Percentiles rank a stretch among this genome's conserved stretches.
phyloP scores from a whole-genome alignment of 441 rosid genomes.

The Gossypium trilobum region DNA sequence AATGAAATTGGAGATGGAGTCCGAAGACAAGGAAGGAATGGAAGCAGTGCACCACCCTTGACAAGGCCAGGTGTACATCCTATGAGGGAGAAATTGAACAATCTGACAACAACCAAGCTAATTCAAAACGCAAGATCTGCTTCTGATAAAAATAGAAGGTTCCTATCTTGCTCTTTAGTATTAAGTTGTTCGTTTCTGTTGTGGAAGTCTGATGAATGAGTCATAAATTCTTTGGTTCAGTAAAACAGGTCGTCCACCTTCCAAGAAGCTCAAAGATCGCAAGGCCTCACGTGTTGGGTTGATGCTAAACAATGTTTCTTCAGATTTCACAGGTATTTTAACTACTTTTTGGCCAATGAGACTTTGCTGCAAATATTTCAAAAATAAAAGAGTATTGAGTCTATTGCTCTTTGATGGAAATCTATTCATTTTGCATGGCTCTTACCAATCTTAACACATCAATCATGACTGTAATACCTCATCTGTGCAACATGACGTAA shows the following conservation, averaged over 20 bases:
- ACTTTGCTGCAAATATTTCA: not conserved
- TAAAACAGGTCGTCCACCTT: conserved; percentile 83
- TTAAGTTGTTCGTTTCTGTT: not conserved
- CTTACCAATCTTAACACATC: not conserved
- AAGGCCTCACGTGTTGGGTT: conserved; percentile 53
- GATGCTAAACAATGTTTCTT: conserved; percentile 34
- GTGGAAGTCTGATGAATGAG: not conserved
- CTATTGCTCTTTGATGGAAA: not conserved
- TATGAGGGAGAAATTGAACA: conserved; percentile 55
- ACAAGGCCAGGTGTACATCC: conserved; percentile 44
- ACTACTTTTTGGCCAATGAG: not conserved
- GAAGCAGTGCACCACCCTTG: conserved; percentile 45
- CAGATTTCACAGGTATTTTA: conserved; percentile 54
- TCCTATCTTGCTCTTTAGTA: conserved; percentile 1
- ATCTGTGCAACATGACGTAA: not conserved
- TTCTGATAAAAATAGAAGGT: conserved; percentile 75
- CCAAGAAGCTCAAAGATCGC: conserved; percentile 72
- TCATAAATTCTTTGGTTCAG: conserved; percentile 31
- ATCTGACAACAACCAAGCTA: conserved; percentile 46
- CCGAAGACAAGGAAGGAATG: conserved; percentile 72
- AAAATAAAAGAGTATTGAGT: not conserved
- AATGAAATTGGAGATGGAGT: conserved; percentile 61
- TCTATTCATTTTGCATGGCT: not conserved
- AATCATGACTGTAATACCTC: not conserved
- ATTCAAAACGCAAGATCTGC: conserved; percentile 43